A percentile compares a stretch with the other conserved stretches of the same genome.
Evolutionary conservation across 805 yeast species (phyloP).

Genomic region (Lachancea quebecensis): DNA sequence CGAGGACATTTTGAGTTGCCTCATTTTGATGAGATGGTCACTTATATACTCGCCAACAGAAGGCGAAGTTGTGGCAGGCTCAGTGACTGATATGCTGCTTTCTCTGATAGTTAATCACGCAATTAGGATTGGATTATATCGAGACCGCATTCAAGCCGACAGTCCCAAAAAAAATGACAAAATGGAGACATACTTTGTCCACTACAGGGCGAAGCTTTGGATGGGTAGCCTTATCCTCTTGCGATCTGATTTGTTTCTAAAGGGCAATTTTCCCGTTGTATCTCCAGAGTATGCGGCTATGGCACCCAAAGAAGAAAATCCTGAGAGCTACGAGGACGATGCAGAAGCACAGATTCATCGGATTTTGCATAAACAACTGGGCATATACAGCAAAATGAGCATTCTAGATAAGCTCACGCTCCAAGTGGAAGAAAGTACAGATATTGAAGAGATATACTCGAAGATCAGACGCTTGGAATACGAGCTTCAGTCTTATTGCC

Average conservation of each 20-base stretch:
- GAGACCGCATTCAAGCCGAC: constrained; percentile 3
- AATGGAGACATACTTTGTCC: neutral
- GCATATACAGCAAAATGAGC: constrained; percentile 1
- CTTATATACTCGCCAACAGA: constrained; percentile 3
- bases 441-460: constrained; percentile 4
- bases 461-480: constrained; percentile 1
- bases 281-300: constrained; percentile 1
- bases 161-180: neutral
- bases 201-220: constrained; percentile 6
- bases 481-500: neutral
- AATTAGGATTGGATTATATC: constrained; percentile 4
- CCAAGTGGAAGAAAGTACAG: constrained; percentile 1
- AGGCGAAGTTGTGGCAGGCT: constrained; percentile 5
- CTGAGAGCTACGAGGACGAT: neutral
- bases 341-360: constrained; percentile 2
- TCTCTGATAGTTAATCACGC: constrained; percentile 4
- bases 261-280: constrained; percentile 4
- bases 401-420: constrained; percentile 2
- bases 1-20: constrained; percentile 5
- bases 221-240: constrained; percentile 4
- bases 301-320: neutral
- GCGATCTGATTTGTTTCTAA: constrained; percentile 5
- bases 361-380: constrained; percentile 3
- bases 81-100: constrained; percentile 3
- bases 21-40: constrained; percentile 5